A percentile compares a stretch with the other conserved stretches of the same genome.
Conservation (phyloP, 805 yeast species). For the Myxozyma mucilagina region DNA sequence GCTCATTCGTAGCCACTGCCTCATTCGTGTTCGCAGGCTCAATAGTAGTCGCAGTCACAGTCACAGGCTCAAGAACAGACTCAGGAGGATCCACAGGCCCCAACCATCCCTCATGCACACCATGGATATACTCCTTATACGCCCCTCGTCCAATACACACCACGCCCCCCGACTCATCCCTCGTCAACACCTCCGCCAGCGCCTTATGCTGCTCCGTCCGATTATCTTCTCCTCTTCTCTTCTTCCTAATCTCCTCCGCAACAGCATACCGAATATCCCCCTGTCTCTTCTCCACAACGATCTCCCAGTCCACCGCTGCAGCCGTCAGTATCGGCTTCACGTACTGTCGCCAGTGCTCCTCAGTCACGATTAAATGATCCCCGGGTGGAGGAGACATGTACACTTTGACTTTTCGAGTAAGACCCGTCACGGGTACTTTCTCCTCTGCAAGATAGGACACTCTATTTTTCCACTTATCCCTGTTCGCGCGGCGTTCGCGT, state of each 20-base stretch:
- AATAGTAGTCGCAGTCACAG: background rate
- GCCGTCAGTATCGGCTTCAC: constrained; percentile 84
- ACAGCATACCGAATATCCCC: constrained; percentile 83
- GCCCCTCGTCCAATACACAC: constrained; percentile 95
- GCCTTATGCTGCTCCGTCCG: constrained; percentile 34
- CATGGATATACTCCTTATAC: constrained; percentile 85
- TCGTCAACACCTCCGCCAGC: constrained; percentile 39
- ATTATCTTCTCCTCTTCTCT: constrained; percentile 52
- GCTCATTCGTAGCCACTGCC: constrained; percentile 13
- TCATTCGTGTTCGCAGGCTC: constrained; percentile 3
- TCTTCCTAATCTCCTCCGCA: constrained; percentile 74
- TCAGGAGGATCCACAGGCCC: constrained; percentile 75
- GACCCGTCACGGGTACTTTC: constrained; percentile 43
- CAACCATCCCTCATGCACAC: constrained; percentile 89
- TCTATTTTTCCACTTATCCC: constrained; percentile 62
- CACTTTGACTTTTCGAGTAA: constrained; percentile 75
- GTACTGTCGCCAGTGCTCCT: constrained; percentile 71
- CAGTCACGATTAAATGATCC: constrained; percentile 74
- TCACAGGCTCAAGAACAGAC: constrained; percentile 2
- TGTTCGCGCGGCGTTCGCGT: constrained; percentile 62
- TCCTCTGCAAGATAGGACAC: constrained; percentile 57
- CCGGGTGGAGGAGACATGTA: constrained; percentile 97
- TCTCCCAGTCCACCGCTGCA: constrained; percentile 79
- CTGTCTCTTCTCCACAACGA: constrained; percentile 75
- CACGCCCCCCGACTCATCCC: constrained; percentile 68